A percentile compares a stretch with the other conserved stretches of the same genome.
Conservation (phyloP, 371 early-diverging fungal species). For the Thermomucor indicae-seudaticae region DNA sequence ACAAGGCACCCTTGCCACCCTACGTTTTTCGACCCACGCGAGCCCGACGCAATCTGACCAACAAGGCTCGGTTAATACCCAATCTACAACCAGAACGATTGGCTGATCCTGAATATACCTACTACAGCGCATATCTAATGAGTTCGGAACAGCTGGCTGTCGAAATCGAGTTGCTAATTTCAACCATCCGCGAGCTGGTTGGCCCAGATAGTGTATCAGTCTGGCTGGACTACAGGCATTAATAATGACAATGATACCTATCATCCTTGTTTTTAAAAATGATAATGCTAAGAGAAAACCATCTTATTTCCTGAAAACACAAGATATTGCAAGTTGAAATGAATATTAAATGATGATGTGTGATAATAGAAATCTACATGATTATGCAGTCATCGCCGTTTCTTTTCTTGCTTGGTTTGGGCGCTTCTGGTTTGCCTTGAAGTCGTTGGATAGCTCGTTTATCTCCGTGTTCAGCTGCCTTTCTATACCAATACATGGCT, state of each 20-base stretch:
- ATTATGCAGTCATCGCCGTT: neutral
- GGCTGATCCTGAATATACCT: slow-evolving; percentile 37
- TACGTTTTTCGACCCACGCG: slow-evolving; percentile 35
- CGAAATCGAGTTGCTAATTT: slow-evolving; percentile 32
- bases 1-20: slow-evolving; percentile 41
- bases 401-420: neutral
- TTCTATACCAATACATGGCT: slow-evolving; percentile 77
- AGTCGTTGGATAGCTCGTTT: slow-evolving; percentile 56
- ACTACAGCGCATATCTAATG: slow-evolving; percentile 41
- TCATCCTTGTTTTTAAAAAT: too few relatives aligned
- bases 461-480: slow-evolving; percentile 79
- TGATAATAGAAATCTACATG: too few relatives aligned
- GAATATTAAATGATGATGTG: too few relatives aligned
- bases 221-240: slow-evolving; percentile 44
- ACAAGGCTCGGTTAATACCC: slow-evolving; percentile 26
- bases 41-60: slow-evolving; percentile 34
- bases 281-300: too few relatives aligned
- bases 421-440: neutral
- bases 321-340: too few relatives aligned
- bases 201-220: slow-evolving; percentile 40
- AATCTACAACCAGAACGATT: slow-evolving; percentile 16
- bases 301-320: too few relatives aligned
- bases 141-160: slow-evolving; percentile 44
- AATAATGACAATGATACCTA: too few relatives aligned
- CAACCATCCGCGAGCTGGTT: slow-evolving; percentile 37